A percentile compares a stretch with the other conserved stretches of the same genome.
These are phyloP conservation scores for Spinacia oleracea DNA, from an alignment of 179 eudicot genomes.

Conservation along the genomic window DNA sequence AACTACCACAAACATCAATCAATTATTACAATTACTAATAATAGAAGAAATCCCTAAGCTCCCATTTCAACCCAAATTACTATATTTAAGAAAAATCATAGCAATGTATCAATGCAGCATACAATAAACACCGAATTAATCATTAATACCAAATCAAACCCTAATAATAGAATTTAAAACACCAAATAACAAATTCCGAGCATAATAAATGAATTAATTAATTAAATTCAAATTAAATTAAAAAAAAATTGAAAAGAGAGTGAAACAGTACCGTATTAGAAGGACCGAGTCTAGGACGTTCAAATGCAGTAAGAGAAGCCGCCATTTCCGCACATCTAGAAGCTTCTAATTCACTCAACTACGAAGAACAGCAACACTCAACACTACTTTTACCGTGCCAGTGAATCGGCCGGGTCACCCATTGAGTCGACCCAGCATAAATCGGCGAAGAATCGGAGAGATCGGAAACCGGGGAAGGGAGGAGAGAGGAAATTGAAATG, in stretches of 20 bases:
- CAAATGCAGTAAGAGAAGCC: slow-evolving; percentile 67
- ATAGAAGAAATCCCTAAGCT: background rate
- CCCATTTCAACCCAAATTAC: background rate
- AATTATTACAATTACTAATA: background rate
- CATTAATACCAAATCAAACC: slow-evolving; percentile 7
- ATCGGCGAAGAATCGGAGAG: slow-evolving; percentile 18
- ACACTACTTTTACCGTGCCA: background rate
- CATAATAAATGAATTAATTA: background rate
- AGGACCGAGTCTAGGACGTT: slow-evolving; percentile 72
- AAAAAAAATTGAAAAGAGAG: background rate
- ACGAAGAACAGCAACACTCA: background rate
- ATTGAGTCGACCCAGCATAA: slow-evolving; percentile 14
- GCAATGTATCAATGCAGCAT: slow-evolving; percentile 10
- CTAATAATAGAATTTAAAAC: background rate
- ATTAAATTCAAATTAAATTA: background rate
- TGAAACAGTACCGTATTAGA: slow-evolving; percentile 62
- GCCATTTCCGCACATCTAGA: slow-evolving; percentile 60
- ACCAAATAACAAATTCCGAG: background rate
- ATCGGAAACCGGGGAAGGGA: no score
- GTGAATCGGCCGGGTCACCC: slow-evolving; percentile 14
- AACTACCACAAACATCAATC: slow-evolving; percentile 9
- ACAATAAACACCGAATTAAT: slow-evolving; percentile 8
- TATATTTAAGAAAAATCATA: background rate
- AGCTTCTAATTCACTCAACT: background rate
- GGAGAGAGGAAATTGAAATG: slow-evolving; percentile 13